Evolutionary conservation across 2,329 filamentous ascomycete genomes (phyloP), one percentile per base, ranked within the genome.

Genomic region (Ambrosiella xylebori): DNA sequence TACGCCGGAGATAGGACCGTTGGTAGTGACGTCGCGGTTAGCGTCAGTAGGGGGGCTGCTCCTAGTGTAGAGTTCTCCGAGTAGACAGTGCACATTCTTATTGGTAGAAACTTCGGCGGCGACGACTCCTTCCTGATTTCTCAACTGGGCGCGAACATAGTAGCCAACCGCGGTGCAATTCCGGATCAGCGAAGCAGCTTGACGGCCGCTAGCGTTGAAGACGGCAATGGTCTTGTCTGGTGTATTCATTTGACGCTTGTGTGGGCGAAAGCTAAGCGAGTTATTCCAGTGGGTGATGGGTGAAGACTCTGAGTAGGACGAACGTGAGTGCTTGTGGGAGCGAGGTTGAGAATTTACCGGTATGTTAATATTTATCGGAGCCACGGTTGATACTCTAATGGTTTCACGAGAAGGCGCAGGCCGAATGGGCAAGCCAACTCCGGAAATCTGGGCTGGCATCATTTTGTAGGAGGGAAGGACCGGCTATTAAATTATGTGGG

Each of bases 131-230:
- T 93, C 86, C 62, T 86, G 79, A 65, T 88, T 91, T 66, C 89
- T 82, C 69, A 97, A 78, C 73, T 97, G 93, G 37, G 90, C 93
- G 66, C 88, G 86, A 59, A 98, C 91, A 69, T 85, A 82, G 75
- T 93, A 97, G 63, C 93, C 93, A 58, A 97, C 85, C 61, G 93
- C 93, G 50, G 88, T 88, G 59, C 91, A 91, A 67, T 95, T 89
- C 64, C 93, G 86, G 65, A 96, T 93, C 66, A 98, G 82, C 61
- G 90, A 96, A 60, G 91, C 91, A 63, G 91, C 89, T 76, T 98
- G 93, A 65, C 93, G 86, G 67, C 93, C 93, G 69, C 88, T 91
- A 68, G 88, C 88, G 73, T 97, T 97, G 73, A 97, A 90, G 67
- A 95, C 84, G 68, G 90, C 91, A 66, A 95, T 88, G 58, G 86